Evolutionary conservation across 2,329 filamentous ascomycete species (phyloP).

Genomic region (Aspergillus sp.): DNA sequence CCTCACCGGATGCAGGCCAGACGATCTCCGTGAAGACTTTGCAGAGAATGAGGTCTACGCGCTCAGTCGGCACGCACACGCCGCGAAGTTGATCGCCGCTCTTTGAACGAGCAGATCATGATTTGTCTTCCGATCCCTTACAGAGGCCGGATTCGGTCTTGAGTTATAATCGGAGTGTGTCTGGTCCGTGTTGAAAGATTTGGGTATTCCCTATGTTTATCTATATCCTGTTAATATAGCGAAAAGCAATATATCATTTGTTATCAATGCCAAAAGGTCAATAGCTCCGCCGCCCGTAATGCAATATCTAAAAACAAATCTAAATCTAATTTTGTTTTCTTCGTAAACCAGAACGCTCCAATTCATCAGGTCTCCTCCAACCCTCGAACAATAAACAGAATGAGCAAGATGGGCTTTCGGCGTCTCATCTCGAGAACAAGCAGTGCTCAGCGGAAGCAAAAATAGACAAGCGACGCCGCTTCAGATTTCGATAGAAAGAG

Average conservation of each 20-base stretch:
- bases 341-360: no score
- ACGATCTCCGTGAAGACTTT: slow-evolving; percentile 50
- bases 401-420: no score
- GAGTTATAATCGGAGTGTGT: background rate
- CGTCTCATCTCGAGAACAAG: no score
- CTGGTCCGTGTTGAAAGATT: background rate
- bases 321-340: no score
- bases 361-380: no score
- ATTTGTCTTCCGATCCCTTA: slow-evolving; percentile 13
- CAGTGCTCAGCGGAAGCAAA: no score
- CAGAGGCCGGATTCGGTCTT: slow-evolving; percentile 11
- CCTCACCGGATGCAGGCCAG: slow-evolving; percentile 59
- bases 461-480: no score
- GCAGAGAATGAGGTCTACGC: slow-evolving; percentile 41
- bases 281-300: background rate
- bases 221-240: background rate
- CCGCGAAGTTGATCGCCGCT: slow-evolving; percentile 27
- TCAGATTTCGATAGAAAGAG: no score
- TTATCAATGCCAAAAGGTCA: background rate
- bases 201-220: background rate
- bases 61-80: slow-evolving; percentile 34
- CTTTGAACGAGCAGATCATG: slow-evolving; percentile 22
- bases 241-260: background rate
- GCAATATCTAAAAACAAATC: background rate
- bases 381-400: no score